Evolutionary conservation across 2,329 filamentous ascomycete genomes (phyloP).

Genomic region (Mariannaea sp.): DNA sequence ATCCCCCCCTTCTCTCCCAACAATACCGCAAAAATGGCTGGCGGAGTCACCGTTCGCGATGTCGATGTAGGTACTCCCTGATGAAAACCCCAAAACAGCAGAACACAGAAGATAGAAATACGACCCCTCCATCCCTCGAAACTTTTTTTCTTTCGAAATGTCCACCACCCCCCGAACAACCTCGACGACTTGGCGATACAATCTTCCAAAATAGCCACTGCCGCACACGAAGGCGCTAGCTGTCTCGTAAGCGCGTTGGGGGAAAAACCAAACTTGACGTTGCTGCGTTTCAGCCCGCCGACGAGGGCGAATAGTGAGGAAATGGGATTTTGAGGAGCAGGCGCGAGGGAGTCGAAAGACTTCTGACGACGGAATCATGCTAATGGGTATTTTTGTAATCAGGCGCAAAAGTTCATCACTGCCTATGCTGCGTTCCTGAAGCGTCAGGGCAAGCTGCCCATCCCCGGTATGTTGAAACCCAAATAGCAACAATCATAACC

Average conservation of each 20-base stretch:
- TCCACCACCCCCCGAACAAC: slow-evolving; percentile 9
- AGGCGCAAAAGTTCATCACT: slow-evolving; percentile 89
- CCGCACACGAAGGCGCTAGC: slow-evolving; percentile 25
- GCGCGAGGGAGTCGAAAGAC: slow-evolving; percentile 74
- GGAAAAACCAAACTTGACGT: slow-evolving; percentile 13
- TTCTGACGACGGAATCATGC: slow-evolving; percentile 76
- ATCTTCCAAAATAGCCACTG: slow-evolving; percentile 35
- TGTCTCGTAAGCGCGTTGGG: slow-evolving; percentile 22
- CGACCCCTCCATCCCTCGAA: no score
- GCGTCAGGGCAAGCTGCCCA: slow-evolving; percentile 90
- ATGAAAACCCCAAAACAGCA: slow-evolving; percentile 29
- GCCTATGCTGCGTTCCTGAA: slow-evolving; percentile 89
- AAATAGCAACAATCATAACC: no score
- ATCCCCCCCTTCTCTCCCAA: slow-evolving; percentile 34
- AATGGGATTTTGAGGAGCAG: slow-evolving; percentile 59
- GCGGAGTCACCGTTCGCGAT: slow-evolving; percentile 82
- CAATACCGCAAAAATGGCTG: slow-evolving; percentile 73
- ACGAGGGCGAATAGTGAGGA: slow-evolving; percentile 26
- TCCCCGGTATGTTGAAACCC: slow-evolving; percentile 69
- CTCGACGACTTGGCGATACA: slow-evolving; percentile 38
- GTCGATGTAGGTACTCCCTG: slow-evolving; percentile 71
- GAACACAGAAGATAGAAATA: slow-evolving; percentile 19
- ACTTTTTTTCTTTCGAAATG: no score
- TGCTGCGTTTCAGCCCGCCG: slow-evolving; percentile 28
- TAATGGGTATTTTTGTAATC: slow-evolving; percentile 60